A percentile compares a stretch with the other conserved stretches of the same genome.
phyloP scores from a whole-genome alignment of 306 rosid species.

The Fragaria vesca region DNA sequence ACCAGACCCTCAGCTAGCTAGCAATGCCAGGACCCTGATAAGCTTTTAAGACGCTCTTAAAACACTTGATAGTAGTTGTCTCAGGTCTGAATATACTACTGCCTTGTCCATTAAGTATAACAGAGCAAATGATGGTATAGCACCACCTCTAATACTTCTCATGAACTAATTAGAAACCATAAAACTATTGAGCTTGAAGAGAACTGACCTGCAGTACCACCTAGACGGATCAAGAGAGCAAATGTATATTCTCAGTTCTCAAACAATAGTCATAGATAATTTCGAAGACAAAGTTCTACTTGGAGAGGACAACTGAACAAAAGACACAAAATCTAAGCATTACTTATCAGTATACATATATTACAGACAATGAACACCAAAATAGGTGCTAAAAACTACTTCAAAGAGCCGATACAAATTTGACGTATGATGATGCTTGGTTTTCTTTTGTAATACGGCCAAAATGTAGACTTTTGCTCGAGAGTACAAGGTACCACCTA shows the following conservation, averaged over 20 bases:
- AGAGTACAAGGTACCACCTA: conserved; percentile 18
- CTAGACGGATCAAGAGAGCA: background rate
- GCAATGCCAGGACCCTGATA: too few species aligned
- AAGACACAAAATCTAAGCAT: conserved; percentile 26
- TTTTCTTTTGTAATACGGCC: background rate
- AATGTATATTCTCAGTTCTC: background rate
- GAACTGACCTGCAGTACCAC: background rate
- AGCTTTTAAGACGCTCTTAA: too few species aligned
- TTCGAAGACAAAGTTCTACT: background rate
- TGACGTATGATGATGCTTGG: conserved; percentile 2
- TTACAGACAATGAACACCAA: conserved; percentile 29
- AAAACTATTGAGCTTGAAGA: background rate
- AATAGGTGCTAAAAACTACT: conserved; percentile 30
- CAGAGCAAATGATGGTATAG: too few species aligned
- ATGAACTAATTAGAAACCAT: background rate
- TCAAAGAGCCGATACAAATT: conserved; percentile 14
- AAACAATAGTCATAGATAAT: background rate
- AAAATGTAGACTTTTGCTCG: background rate
- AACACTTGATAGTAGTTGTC: too few species aligned
- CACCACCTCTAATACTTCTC: background rate
- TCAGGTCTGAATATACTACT: too few species aligned
- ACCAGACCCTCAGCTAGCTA: too few species aligned
- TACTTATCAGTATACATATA: conserved; percentile 21
- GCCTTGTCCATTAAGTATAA: too few species aligned
- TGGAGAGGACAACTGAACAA: conserved; percentile 3